Percentiles rank a stretch among this genome's conserved stretches.
Conservation (phyloP, 768 basidiomycete species). For the Cystofilobasidium bisporidii region DNA sequence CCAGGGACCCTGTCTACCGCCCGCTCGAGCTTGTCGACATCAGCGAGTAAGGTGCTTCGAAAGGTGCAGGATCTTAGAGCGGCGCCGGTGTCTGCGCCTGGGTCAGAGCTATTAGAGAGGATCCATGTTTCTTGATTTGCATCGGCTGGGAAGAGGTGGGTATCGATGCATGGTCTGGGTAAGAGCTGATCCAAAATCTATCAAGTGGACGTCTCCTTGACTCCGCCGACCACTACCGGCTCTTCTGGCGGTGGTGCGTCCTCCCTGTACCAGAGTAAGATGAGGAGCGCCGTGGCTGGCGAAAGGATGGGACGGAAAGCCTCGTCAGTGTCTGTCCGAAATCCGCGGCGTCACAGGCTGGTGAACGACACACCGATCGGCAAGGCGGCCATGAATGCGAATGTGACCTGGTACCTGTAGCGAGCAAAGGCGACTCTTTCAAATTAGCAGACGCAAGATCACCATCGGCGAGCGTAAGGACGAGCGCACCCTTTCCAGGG, state of each 20-base stretch:
- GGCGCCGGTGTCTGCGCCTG: too few species aligned
- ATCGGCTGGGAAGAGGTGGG: too few species aligned
- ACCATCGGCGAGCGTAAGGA: not conserved
- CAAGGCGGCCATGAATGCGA: not conserved
- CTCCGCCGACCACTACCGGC: not conserved
- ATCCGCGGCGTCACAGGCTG: not conserved
- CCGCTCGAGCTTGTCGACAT: constrained; percentile 4
- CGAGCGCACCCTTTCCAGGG: constrained; percentile 1
- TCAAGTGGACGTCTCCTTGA: not conserved
- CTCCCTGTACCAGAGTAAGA: not conserved
- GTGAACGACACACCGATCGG: not conserved
- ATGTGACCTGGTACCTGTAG: not conserved
- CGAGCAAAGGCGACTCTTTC: not conserved
- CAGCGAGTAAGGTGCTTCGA: too few species aligned
- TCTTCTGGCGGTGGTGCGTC: not conserved
- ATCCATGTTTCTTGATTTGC: too few species aligned
- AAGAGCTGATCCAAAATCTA: too few species aligned
- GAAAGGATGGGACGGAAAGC: not conserved
- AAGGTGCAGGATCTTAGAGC: too few species aligned
- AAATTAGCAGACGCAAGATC: not conserved
- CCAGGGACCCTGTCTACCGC: constrained; percentile 7
- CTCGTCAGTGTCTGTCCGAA: too few species aligned
- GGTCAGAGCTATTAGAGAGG: too few species aligned
- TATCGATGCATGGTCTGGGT: too few species aligned
- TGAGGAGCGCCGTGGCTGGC: not conserved